A percentile compares a stretch with the other conserved stretches of the same genome.
Conservation (phyloP, 371 early-diverging fungal species). For the Zancudomyces culisetae region DNA sequence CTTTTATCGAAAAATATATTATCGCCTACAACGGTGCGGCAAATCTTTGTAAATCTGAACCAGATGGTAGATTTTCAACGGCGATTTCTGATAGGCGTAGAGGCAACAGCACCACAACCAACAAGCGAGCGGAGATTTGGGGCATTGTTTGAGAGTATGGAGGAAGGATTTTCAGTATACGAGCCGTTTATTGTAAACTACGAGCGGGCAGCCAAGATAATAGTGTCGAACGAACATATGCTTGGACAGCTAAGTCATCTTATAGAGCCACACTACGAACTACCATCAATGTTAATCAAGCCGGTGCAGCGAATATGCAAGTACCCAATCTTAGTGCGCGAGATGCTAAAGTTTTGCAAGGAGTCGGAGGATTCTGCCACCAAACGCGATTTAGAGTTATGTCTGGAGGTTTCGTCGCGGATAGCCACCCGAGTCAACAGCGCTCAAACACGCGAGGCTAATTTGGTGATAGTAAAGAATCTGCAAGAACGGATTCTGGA, state of each 20-base stretch:
- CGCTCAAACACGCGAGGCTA: constrained; percentile 71
- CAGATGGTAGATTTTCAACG: constrained; percentile 89
- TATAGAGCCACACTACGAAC: constrained; percentile 64
- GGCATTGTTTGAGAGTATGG: constrained; percentile 27
- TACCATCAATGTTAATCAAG: constrained; percentile 84
- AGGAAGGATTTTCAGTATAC: constrained; percentile 79
- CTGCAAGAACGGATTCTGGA: constrained; percentile 63
- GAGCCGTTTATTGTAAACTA: constrained; percentile 89
- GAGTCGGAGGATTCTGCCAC: constrained; percentile 44
- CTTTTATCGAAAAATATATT: constrained; percentile 35
- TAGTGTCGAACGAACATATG: constrained; percentile 26
- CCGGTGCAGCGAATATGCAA: constrained; percentile 95
- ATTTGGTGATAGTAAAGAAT: constrained; percentile 50
- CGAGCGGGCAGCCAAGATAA: constrained; percentile 48
- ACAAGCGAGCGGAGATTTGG: constrained; percentile 78
- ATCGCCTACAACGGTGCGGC: constrained; percentile 53
- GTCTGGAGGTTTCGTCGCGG: constrained; percentile 59
- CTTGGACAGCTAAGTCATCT: constrained; percentile 40
- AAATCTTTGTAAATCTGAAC: constrained; percentile 81
- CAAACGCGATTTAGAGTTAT: constrained; percentile 53
- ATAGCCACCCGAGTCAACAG: constrained; percentile 86
- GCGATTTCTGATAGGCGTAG: constrained; percentile 76
- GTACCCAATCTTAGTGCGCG: constrained; percentile 63
- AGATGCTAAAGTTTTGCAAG: constrained; percentile 61
- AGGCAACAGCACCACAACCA: constrained; percentile 51